Conservation (phyloP, 257 asterid species). For the Solanum megistacrolobum region DNA sequence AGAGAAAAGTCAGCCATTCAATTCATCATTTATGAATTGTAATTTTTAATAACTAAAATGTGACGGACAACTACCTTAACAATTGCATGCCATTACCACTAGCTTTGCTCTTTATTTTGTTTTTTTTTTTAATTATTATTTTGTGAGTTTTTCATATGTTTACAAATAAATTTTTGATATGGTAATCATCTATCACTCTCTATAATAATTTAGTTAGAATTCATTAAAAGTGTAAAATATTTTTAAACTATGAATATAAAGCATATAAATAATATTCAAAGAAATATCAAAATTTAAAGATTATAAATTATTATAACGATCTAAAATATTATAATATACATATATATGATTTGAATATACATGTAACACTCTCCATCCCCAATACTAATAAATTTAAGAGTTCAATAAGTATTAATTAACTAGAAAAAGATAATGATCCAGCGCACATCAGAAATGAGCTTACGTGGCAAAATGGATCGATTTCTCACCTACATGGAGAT, state of each 20-base stretch:
- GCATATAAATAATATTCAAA: neutral
- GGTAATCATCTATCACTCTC: neutral
- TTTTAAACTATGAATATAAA: neutral
- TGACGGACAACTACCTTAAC: neutral
- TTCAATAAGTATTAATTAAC: neutral
- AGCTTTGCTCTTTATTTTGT: neutral
- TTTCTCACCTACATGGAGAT: neutral
- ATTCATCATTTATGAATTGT: neutral
- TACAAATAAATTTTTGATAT: neutral
- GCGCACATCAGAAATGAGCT: neutral
- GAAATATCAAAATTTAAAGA: neutral
- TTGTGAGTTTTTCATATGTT: neutral
- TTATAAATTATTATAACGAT: neutral
- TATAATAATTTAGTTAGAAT: neutral
- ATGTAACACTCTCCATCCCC: neutral
- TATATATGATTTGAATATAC: neutral
- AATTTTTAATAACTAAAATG: neutral
- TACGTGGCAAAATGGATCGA: neutral
- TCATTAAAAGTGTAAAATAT: neutral
- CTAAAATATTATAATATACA: neutral
- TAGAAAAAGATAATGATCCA: neutral
- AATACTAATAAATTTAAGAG: neutral
- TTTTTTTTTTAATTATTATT: neutral
- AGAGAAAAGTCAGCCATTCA: neutral
- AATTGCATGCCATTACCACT: neutral